Base-by-base conservation (phyloP, 2,329 filamentous ascomycete species). In the Fonsecaea erecta region DNA sequence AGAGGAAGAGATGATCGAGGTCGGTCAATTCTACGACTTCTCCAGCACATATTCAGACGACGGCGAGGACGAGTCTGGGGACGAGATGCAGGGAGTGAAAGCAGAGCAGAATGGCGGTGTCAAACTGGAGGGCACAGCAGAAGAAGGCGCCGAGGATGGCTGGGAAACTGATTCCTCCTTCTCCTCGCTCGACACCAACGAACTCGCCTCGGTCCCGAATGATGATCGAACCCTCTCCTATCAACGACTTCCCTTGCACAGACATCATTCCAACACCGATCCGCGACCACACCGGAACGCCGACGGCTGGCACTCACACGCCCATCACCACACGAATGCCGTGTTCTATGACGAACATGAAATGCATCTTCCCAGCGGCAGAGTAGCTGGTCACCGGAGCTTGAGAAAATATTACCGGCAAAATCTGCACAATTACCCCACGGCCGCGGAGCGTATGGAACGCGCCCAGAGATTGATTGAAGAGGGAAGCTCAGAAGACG, bases 1-100 rank as follows among this genome's bases (percentile, higher is more conserved):
- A 0, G 92, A 97, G 75, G 89, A 90, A 37, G 93, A 98, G 74
- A 92, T 97, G 80, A 85, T 98, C 32, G 92, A 96, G 62, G 92
- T 99, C 74, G 95, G 95, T 63, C 92, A 98, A 70, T 97, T 92
- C 77, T 99, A 99, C 78, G 95, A 99, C 75, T 99, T 99, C 84
- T 86, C 91, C 70, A 91, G 91, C 79, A 97, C 95, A 1, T 99
- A 99, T 77, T 95, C 93, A 0, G 95, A 98, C 73, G 87, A 84
- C 11, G 91, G 85, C 62, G 82, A 84, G 7, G 81, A 86, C 16
- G 86, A 85, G 1, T 85, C 86, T 5, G 86, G 88, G 24, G 83
- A 82, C 12, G 84, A 84, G 56, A 82, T 79, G 26, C 80, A 80
- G n/a, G 75, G 76, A 30, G 79, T 81, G 43, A 80, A 78, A 8